Evolutionary conservation across 2,329 filamentous ascomycete genomes (phyloP), one percentile per base, ranked within the genome.

Genomic region (Colletotrichum sp.): DNA sequence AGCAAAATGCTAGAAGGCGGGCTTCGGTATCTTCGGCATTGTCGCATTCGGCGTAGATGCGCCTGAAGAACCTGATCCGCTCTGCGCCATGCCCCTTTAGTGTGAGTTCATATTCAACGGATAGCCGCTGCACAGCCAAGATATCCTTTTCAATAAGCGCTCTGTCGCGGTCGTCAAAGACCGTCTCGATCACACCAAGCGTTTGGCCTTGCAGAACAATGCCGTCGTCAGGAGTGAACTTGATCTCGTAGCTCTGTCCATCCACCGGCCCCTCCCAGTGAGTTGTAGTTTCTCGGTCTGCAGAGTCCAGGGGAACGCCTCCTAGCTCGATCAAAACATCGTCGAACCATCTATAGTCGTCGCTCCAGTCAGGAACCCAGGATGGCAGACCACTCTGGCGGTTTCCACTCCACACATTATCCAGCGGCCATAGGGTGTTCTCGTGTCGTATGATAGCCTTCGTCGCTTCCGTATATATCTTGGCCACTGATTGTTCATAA

Each of bases 191-290:
- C 55, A 2, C 7, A 1, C 55, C 55, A 18, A 59, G 55, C 0
- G 7, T 28, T 59, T 59, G 55, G 55, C 55, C 55, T 0, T 59
- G 55, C 1, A 59, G 55, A 6, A 59, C 0, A 1, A 59, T 59
- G 55, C 55, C 55, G 0, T 59, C 12, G 21, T 59, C 55, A 18
- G 1, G 0, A 59, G 55, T 59, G 55, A 59, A 59, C 0, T 59
- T 24, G 16, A 59, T 18, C 0, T 4, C 55, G 16, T 24, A 28
- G 26, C 0, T 18, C 3, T 2, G 55, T 18, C 0, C 1, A 0
- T 59, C 24, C 1, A 26, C 55, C 9, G 55, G 55, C 0, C 24
- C 55, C 6, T 59, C 55, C 55, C 55, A 59, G 16, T 59, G 55
- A 0, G 1, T 0, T 28, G 55, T 59, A 1, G 55, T 59, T 8